Conservation (phyloP, 2,329 filamentous ascomycete genomes). For the Sordariomycetes sp. region DNA sequence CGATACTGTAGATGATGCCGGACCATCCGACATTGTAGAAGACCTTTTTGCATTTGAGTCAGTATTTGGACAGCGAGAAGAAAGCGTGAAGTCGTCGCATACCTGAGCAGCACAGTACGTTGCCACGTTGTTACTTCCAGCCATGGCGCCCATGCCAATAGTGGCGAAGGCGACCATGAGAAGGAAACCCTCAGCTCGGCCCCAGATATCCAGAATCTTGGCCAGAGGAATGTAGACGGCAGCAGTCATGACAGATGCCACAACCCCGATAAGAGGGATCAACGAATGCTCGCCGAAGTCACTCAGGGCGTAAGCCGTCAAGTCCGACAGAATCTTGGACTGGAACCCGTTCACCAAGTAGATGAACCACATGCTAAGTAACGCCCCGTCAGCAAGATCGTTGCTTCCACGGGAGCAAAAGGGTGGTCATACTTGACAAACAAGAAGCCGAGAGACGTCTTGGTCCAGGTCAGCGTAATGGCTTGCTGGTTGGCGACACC, state of each 20-base stretch:
- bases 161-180: slow-evolving; percentile 40
- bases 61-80: neutral
- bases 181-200: slow-evolving; percentile 49
- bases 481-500: slow-evolving; percentile 33
- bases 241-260: slow-evolving; percentile 43
- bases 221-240: slow-evolving; percentile 53
- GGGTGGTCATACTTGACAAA: slow-evolving; percentile 19
- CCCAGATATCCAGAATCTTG: slow-evolving; percentile 55
- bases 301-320: slow-evolving; percentile 38
- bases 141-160: slow-evolving; percentile 49
- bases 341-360: slow-evolving; percentile 42
- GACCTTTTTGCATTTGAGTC: slow-evolving; percentile 23
- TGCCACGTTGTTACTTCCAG: slow-evolving; percentile 34
- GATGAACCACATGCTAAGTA: slow-evolving; percentile 32
- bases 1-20: slow-evolving; percentile 52
- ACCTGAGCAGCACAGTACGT: slow-evolving; percentile 42
- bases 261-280: slow-evolving; percentile 41
- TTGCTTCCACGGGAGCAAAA: neutral
- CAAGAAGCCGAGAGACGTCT: slow-evolving; percentile 18
- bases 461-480: slow-evolving; percentile 30
- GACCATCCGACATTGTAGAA: slow-evolving; percentile 54
- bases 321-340: slow-evolving; percentile 27
- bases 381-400: neutral
- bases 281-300: slow-evolving; percentile 43
- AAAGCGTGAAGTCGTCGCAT: neutral